These are phyloP conservation scores for Flaveria linearis DNA, from an alignment of 129 eudicot species.

Conservation along the genomic window DNA sequence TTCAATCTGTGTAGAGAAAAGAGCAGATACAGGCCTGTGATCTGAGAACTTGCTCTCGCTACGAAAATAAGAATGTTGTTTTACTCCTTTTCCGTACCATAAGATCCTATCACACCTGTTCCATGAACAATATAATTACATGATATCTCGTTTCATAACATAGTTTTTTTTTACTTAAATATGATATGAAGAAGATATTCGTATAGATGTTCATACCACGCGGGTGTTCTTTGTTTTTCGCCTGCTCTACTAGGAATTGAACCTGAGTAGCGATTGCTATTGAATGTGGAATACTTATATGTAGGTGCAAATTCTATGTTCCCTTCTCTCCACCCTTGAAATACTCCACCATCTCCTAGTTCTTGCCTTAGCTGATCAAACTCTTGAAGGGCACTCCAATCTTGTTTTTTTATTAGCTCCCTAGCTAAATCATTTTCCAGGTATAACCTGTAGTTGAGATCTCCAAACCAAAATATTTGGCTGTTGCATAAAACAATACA, in stretches of 20 bases:
- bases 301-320: constrained; percentile 89
- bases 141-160: neutral
- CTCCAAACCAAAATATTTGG: constrained; percentile 94
- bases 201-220: constrained; percentile 56
- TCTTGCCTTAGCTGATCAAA: constrained; percentile 78
- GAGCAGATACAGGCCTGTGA: constrained; percentile 88
- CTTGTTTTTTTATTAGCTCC: constrained; percentile 61
- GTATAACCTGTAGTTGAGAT: constrained; percentile 84
- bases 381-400: constrained; percentile 74
- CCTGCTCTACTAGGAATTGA: constrained; percentile 58
- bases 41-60: constrained; percentile 92
- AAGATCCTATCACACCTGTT: constrained; percentile 96
- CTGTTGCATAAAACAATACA: constrained; percentile 54
- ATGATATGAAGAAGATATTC: neutral
- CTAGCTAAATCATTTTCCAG: constrained; percentile 71
- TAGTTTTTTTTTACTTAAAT: neutral
- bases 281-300: constrained; percentile 69
- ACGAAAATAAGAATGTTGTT: constrained; percentile 77
- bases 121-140: constrained; percentile 9
- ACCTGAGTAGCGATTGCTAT: constrained; percentile 79
- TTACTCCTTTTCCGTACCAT: constrained; percentile 91
- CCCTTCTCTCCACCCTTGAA: constrained; percentile 95
- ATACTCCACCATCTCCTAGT: constrained; percentile 72
- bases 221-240: constrained; percentile 93
- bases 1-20: constrained; percentile 68